Evolutionary conservation across 495 filamentous ascomycete genomes (phyloP).

Genomic region (Rostrohypoxylon terebratum): DNA sequence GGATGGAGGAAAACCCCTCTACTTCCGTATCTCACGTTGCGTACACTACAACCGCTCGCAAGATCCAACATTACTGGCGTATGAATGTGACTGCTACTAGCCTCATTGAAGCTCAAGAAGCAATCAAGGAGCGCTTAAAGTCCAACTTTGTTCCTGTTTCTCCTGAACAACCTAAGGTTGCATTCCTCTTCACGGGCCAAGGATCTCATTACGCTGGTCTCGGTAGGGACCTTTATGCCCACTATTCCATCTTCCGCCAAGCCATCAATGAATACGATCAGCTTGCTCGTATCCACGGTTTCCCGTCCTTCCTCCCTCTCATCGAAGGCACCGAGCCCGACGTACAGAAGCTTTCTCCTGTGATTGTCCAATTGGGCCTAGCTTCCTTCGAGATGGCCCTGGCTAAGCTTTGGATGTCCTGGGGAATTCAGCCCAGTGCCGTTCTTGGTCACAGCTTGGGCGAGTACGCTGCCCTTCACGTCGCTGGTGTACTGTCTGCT

Average conservation of each 20-base stretch:
- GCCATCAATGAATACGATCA: slow-evolving; percentile 77
- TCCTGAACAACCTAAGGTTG: slow-evolving; percentile 66
- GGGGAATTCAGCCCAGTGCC: slow-evolving; percentile 79
- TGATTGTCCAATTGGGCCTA: slow-evolving; percentile 81
- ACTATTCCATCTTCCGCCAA: slow-evolving; percentile 73
- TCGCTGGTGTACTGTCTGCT: slow-evolving; percentile 81
- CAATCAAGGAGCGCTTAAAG: slow-evolving; percentile 57
- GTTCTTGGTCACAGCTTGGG: slow-evolving; percentile 89
- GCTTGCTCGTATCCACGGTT: slow-evolving; percentile 74
- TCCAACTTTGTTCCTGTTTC: slow-evolving; percentile 61
- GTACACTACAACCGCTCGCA: slow-evolving; percentile 85
- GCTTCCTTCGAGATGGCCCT: slow-evolving; percentile 88
- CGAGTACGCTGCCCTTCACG: slow-evolving; percentile 88
- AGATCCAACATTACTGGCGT: slow-evolving; percentile 84
- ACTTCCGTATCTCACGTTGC: slow-evolving; percentile 69
- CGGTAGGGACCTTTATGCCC: slow-evolving; percentile 75
- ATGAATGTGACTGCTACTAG: slow-evolving; percentile 69
- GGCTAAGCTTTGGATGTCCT: slow-evolving; percentile 80
- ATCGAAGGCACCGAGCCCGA: slow-evolving; percentile 71
- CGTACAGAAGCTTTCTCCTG: slow-evolving; percentile 72
- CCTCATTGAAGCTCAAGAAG: slow-evolving; percentile 56
- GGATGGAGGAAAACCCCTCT: slow-evolving; percentile 65
- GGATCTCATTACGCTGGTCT: slow-evolving; percentile 75
- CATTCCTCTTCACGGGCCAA: slow-evolving; percentile 78
- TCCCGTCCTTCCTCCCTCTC: slow-evolving; percentile 74